Base-by-base conservation (phyloP, 169 alveolate genomes). In the Neospora caninum region DNA sequence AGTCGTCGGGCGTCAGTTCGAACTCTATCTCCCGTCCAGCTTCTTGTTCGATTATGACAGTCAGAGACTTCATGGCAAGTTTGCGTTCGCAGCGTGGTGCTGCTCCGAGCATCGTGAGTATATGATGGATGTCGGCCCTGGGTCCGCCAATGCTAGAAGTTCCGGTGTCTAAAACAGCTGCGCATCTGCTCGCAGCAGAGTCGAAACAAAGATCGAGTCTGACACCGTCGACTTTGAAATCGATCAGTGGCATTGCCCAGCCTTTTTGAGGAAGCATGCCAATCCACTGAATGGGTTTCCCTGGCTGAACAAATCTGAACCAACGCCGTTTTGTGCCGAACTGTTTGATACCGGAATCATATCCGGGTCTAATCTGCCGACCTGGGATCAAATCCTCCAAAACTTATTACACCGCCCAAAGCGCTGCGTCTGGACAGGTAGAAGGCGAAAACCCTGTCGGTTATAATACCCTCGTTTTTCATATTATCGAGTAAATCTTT, bases 91-190 rank as follows among this genome's bases (percentile, higher is more conserved):
- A 82, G 64, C 34, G 25, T 29, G 89, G 89, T 1, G 64, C 89
- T 29, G 89, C 89, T 4, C 89, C 89, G 18, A 82, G 89, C 67
- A 27, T 27, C 20, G 41, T 82, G 18, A 82, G 67, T 27, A 82
- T 0, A 0, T 18, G 34, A 18, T 43, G 69, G 29, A 82, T 82
- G 69, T 82, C 89, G n/a, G 31, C 89, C 41, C 25, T 22, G 18
- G 54, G 38, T 18, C 89, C 89, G 69, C 89, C 89, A 27, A 82
- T 42, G 89, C 89, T 82, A 27, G 89, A 82, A 9, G 89, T 82
- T 41, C 89, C 89, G 4, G 89, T 82, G 67, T 82, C 89, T 31
- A 82, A 18, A 41, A 82, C 64, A 38, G 89, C 89, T 18, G 41
- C 39, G 41, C 89, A 82, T 29, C 67, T 39, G 69, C 64, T 43